phyloP scores from a whole-genome alignment of 176 grass and related monocot species.

The Oryza officinalis region DNA sequence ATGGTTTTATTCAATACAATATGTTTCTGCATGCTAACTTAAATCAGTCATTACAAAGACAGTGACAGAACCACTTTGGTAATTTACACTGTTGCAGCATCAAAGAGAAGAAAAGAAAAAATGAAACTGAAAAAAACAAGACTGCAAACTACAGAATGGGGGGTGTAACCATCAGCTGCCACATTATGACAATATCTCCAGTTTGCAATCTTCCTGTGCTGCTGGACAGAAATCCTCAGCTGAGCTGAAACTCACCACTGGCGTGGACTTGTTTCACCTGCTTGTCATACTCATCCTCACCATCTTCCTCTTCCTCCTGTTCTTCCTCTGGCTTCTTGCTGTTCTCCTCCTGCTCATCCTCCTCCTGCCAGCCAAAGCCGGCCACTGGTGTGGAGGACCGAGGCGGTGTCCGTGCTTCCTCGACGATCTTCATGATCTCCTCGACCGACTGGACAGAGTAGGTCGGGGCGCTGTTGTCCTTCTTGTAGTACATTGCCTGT shows the following conservation, averaged over 20 bases:
- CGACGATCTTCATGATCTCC: conserved; percentile 82
- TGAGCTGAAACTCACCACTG: conserved; percentile 59
- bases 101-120: conserved; percentile 37
- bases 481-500: conserved; percentile 87
- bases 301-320: conserved; percentile 53
- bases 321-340: conserved; percentile 52
- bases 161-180: conserved; percentile 21
- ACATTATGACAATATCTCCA: conserved; percentile 19
- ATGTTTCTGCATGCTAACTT: conserved; percentile 45
- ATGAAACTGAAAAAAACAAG: conserved; percentile 22
- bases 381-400: conserved; percentile 48
- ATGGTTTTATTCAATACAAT: conserved; percentile 61
- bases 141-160: conserved; percentile 23
- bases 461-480: conserved; percentile 47
- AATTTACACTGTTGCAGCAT: conserved; percentile 59
- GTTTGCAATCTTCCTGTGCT: conserved; percentile 17
- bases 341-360: conserved; percentile 69
- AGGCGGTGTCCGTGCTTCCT: conserved; percentile 57
- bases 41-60: conserved; percentile 42
- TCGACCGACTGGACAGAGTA: conserved; percentile 75
- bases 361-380: conserved; percentile 61
- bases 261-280: conserved; percentile 73
- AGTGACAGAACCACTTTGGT: conserved; percentile 43
- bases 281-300: conserved; percentile 76
- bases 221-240: conserved; percentile 34